Conservation (phyloP, 768 basidiomycete species). For the Sporobolomyces phaffii region DNA sequence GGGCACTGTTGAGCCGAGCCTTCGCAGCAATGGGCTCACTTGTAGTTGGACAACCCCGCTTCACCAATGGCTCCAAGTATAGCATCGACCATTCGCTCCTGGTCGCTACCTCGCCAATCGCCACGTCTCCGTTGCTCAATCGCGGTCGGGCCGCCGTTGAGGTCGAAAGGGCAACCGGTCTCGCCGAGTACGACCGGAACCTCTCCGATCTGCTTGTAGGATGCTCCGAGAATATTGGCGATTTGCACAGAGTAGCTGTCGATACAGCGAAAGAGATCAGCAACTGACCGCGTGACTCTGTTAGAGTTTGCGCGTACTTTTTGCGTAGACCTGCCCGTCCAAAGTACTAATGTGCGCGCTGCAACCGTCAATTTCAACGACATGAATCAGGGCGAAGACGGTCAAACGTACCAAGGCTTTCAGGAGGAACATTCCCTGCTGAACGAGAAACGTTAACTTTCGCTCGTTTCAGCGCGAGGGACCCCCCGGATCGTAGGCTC, state of each 20-base stretch:
- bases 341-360: conserved; percentile 30
- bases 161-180: conserved; percentile 91
- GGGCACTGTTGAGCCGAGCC: no score
- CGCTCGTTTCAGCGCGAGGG: background rate
- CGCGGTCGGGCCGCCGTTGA: conserved; percentile 67
- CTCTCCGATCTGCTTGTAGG: conserved; percentile 67
- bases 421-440: conserved; percentile 34
- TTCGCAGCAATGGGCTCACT: conserved; percentile 50
- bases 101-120: conserved; percentile 63
- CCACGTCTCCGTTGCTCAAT: conserved; percentile 55
- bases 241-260: conserved; percentile 67
- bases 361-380: background rate
- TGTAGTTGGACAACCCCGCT: conserved; percentile 56
- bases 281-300: no score
- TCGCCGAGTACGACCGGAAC: conserved; percentile 82
- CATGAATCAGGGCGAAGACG: background rate
- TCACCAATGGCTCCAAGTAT: conserved; percentile 73
- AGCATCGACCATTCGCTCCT: conserved; percentile 88
- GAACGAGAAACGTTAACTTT: background rate
- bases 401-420: conserved; percentile 24
- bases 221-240: conserved; percentile 65
- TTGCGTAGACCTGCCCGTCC: conserved; percentile 31
- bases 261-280: no score
- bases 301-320: conserved; percentile 37
- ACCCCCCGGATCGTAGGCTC: conserved; percentile 42